phyloP scores from a whole-genome alignment of 2,329 filamentous ascomycete genomes.

The Nothophoma quercina region DNA sequence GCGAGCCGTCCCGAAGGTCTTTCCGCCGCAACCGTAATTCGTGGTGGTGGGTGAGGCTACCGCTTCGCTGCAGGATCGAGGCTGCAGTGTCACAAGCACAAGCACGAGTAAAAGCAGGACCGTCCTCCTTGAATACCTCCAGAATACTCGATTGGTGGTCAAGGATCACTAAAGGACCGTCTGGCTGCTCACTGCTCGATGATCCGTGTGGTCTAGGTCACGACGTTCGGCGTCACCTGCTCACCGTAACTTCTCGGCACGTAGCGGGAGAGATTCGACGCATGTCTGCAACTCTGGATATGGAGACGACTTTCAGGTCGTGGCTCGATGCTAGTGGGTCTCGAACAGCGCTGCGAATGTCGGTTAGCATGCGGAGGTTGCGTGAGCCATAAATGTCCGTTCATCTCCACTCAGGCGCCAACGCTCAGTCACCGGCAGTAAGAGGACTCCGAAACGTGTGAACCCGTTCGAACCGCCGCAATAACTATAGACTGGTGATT shows the following conservation, averaged over 20 bases:
- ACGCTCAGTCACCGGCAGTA: slow-evolving; percentile 5
- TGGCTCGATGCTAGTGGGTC: slow-evolving; percentile 14
- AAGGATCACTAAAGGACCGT: slow-evolving; percentile 1
- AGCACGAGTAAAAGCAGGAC: slow-evolving; percentile 18
- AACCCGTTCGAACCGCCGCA: not conserved
- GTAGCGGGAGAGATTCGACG: not conserved
- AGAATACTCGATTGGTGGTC: not conserved
- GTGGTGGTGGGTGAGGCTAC: slow-evolving; percentile 19
- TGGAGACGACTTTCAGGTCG: slow-evolving; percentile 2
- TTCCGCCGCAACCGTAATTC: slow-evolving; percentile 20
- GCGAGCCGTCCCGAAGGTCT: slow-evolving; percentile 45
- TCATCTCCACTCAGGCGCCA: slow-evolving; percentile 3
- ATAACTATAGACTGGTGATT: no score
- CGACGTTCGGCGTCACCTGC: slow-evolving; percentile 16
- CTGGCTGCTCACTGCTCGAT: not conserved
- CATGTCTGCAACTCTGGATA: slow-evolving; percentile 15
- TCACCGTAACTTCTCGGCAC: slow-evolving; percentile 19
- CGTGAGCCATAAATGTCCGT: not conserved
- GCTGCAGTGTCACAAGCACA: slow-evolving; percentile 19
- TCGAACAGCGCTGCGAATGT: not conserved
- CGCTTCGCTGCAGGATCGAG: slow-evolving; percentile 31
- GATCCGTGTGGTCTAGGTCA: slow-evolving; percentile 10
- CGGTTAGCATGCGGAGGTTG: slow-evolving; percentile 2
- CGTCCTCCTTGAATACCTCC: slow-evolving; percentile 10
- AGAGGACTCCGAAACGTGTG: not conserved